Evolutionary conservation across 768 basidiomycete genomes (phyloP).

Genomic region (Lentinula sp.): DNA sequence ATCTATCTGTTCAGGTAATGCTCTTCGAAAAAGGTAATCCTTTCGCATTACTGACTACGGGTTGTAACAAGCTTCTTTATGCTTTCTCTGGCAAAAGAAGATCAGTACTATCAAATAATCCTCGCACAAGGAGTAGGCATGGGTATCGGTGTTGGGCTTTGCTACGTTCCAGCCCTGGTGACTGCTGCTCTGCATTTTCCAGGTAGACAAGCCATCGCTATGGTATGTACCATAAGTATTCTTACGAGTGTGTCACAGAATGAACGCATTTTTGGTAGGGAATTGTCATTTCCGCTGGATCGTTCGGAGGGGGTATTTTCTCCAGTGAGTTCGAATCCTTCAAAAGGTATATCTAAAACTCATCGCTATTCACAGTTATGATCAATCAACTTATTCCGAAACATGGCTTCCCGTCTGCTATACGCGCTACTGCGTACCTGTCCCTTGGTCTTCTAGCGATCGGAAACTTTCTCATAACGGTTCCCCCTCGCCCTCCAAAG

Average conservation of each 20-base stretch:
- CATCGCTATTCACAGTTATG: neutral
- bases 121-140: conserved; percentile 3
- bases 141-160: conserved; percentile 4
- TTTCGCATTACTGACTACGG: neutral
- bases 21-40: neutral
- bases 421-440: neutral
- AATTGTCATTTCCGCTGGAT: neutral
- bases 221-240: neutral
- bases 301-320: conserved; percentile 4
- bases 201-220: conserved; percentile 3
- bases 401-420: neutral
- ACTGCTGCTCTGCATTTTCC: conserved; percentile 1
- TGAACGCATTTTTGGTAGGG: neutral
- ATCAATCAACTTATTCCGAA: conserved; percentile 1
- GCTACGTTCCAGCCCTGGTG: conserved; percentile 1
- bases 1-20: neutral
- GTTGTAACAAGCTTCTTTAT: neutral
- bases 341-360: too few relatives aligned
- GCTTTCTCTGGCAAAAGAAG: neutral
- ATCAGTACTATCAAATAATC: conserved; percentile 1
- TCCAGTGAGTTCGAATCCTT: neutral
- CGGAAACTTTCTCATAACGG: neutral
- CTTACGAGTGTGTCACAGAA: neutral
- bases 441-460: neutral
- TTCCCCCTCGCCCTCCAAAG: neutral